These are phyloP conservation scores for Tuber borchii DNA, from an alignment of 495 filamentous ascomycete species.

Conservation along the genomic window DNA sequence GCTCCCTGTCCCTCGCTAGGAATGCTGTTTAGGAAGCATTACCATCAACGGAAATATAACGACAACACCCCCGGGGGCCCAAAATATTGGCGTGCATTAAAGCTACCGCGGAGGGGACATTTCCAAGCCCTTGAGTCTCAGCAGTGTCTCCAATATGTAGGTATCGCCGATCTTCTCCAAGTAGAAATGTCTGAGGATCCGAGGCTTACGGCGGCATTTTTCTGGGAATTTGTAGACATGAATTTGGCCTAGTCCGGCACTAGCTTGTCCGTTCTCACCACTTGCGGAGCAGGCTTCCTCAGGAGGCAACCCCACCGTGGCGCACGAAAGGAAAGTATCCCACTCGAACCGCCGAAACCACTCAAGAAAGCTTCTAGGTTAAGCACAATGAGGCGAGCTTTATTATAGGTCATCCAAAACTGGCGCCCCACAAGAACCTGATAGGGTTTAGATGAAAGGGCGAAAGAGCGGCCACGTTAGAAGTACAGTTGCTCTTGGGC, in stretches of 20 bases:
- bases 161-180: neutral
- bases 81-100: neutral
- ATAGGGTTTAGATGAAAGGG: neutral
- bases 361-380: neutral
- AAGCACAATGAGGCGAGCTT: neutral
- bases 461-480: neutral
- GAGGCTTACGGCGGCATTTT: neutral
- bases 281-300: neutral
- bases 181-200: neutral
- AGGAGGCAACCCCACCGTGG: neutral
- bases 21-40: neutral
- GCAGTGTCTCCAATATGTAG: neutral
- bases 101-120: neutral
- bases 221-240: neutral
- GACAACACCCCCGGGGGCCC: neutral
- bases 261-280: neutral
- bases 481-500: neutral
- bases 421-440: neutral
- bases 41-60: neutral
- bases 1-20: neutral
- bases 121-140: neutral
- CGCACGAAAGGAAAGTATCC: neutral
- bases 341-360: neutral
- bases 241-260: neutral
- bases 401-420: neutral